phyloP scores from a whole-genome alignment of 768 basidiomycete species.

The Termitomyces sp. region DNA sequence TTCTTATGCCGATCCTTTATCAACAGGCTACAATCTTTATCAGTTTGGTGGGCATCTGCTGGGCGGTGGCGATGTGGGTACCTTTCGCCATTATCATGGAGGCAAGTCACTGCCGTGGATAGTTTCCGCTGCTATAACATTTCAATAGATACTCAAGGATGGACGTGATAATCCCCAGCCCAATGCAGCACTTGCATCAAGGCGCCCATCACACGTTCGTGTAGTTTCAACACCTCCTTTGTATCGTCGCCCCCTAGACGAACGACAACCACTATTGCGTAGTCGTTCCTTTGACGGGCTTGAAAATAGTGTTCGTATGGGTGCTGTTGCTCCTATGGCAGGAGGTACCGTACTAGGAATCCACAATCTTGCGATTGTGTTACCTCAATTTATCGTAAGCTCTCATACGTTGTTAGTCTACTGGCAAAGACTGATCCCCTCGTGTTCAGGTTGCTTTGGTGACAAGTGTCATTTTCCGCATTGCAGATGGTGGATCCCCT shows the following conservation, averaged over 20 bases:
- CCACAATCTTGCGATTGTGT: constrained; percentile 92
- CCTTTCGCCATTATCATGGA: constrained; percentile 99
- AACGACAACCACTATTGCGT: constrained; percentile 57
- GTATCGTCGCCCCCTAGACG: constrained; percentile 30
- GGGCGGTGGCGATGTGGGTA: constrained; percentile 98
- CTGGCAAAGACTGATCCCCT: constrained; percentile 10
- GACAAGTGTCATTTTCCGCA: constrained; percentile 81
- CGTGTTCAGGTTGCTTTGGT: constrained; percentile 67
- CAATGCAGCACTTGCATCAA: constrained; percentile 16
- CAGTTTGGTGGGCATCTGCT: constrained; percentile 84
- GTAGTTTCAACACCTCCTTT: constrained; percentile 45
- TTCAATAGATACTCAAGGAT: constrained; percentile 66
- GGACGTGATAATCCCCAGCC: constrained; percentile 39
- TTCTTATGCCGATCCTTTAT: neutral
- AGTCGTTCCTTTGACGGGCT: constrained; percentile 52
- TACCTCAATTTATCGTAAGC: constrained; percentile 90
- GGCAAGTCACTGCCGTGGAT: constrained; percentile 33
- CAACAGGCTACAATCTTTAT: constrained; percentile 75
- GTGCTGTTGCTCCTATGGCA: constrained; percentile 47
- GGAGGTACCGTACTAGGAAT: constrained; percentile 93
- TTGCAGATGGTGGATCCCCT: constrained; percentile 56
- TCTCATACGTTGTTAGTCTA: neutral
- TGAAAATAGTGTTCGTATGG: constrained; percentile 30
- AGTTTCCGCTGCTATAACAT: neutral
- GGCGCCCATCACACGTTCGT: constrained; percentile 47